Conservation (phyloP, 441 rosid genomes). For the Gossypium schwendimanii region DNA sequence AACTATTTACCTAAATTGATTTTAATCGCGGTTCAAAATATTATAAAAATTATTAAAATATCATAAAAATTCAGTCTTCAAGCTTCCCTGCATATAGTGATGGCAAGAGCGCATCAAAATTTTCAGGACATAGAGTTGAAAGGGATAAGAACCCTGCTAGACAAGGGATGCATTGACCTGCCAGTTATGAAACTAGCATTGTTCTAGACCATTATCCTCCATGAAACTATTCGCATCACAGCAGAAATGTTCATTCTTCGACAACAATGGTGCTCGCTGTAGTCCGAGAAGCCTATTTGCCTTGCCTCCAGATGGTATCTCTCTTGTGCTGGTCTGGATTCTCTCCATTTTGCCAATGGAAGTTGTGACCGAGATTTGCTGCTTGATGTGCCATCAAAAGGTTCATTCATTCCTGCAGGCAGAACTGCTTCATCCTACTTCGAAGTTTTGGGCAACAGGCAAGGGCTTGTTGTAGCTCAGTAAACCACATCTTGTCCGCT, state of each 20-base stretch:
- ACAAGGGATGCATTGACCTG: conserved; percentile 30
- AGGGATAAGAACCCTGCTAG: conserved; percentile 35
- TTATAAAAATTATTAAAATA: no score
- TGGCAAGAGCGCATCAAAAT: conserved; percentile 23
- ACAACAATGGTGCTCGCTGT: conserved; percentile 58
- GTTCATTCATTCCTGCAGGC: conserved; percentile 80
- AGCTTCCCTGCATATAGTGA: conserved; percentile 36
- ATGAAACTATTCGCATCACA: not conserved
- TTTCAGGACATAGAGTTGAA: conserved; percentile 29
- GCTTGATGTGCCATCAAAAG: conserved; percentile 71
- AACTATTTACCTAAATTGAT: no score
- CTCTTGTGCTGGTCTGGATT: conserved; percentile 44
- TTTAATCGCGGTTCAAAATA: no score
- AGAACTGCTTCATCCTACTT: conserved; percentile 65
- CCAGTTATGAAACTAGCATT: not conserved
- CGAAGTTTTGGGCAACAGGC: conserved; percentile 44
- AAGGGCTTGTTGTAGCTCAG: conserved; percentile 54
- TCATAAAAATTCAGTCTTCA: conserved; percentile 25
- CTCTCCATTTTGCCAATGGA: conserved; percentile 44
- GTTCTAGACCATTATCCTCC: not conserved
- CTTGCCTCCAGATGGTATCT: conserved; percentile 57
- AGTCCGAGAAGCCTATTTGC: conserved; percentile 72
- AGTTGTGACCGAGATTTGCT: conserved; percentile 73
- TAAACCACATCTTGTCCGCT: conserved; percentile 30
- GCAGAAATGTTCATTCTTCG: conserved; percentile 18